Percentiles rank a stretch among this genome's conserved stretches.
Conservation (phyloP, 2,329 filamentous ascomycete species). For the Cladosporium sp. region DNA sequence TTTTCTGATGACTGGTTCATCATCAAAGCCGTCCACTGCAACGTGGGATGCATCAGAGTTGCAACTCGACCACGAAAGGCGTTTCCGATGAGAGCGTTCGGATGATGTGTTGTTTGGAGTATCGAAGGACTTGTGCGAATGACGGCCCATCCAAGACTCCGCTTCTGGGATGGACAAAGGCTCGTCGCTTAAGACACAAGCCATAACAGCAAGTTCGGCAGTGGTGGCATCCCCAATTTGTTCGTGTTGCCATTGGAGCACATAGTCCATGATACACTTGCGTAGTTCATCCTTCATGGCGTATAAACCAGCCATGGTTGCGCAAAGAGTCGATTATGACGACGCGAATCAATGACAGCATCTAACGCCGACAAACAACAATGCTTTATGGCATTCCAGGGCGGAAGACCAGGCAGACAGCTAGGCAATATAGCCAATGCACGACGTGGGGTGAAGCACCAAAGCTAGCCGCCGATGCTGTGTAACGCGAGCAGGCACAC, state of each 20-base stretch:
- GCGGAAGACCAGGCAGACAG: neutral
- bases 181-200: neutral
- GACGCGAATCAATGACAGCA: neutral
- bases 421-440: neutral
- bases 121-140: neutral
- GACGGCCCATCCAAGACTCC: neutral
- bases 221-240: neutral
- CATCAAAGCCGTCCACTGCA: neutral
- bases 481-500: slow-evolving; percentile 11
- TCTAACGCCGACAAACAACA: neutral
- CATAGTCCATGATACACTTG: neutral
- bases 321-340: neutral
- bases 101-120: neutral
- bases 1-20: neutral
- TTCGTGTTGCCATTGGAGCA: neutral
- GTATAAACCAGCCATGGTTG: neutral
- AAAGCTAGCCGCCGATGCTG: neutral
- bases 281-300: neutral
- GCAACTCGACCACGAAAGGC: neutral
- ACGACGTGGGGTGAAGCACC: neutral
- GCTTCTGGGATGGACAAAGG: neutral
- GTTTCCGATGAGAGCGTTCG: neutral
- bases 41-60: neutral
- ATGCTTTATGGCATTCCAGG: neutral
- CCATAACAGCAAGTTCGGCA: neutral